Evolutionary conservation across 2,329 filamentous ascomycete genomes (phyloP).

Genomic region (Cytospora leucostoma): DNA sequence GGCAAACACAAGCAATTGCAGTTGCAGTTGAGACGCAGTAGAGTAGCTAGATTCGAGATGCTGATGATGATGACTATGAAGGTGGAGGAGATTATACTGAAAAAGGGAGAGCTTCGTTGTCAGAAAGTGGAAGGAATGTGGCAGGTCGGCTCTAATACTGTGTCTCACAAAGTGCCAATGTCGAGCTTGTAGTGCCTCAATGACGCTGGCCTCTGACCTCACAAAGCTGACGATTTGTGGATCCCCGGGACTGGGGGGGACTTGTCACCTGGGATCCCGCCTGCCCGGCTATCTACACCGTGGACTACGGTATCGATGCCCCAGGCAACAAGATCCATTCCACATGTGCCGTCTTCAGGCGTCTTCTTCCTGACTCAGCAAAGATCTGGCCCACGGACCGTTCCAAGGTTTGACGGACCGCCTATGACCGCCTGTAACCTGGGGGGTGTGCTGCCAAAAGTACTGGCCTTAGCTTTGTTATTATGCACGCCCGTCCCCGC

Average conservation of each 20-base stretch:
- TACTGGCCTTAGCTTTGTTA: neutral
- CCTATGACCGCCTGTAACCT: neutral
- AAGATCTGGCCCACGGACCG: neutral
- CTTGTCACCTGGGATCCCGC: neutral
- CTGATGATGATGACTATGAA: neutral
- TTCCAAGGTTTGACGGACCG: neutral
- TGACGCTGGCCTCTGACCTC: constrained; percentile 3
- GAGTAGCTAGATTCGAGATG: neutral
- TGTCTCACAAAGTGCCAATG: neutral
- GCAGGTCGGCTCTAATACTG: neutral
- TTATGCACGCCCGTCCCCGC: constrained; percentile 12
- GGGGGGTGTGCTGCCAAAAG: neutral
- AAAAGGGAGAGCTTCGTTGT: neutral
- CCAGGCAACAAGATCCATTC: neutral
- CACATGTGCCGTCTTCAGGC: neutral
- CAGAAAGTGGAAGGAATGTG: neutral
- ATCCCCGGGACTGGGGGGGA: neutral
- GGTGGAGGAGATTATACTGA: neutral
- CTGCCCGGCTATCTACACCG: neutral
- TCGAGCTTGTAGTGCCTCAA: neutral
- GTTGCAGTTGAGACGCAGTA: neutral
- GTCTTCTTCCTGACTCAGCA: neutral
- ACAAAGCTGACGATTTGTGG: neutral
- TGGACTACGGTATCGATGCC: neutral
- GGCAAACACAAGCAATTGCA: neutral